Conservation (phyloP, 208 protist genomes). For the Phytomonas sp. region DNA sequence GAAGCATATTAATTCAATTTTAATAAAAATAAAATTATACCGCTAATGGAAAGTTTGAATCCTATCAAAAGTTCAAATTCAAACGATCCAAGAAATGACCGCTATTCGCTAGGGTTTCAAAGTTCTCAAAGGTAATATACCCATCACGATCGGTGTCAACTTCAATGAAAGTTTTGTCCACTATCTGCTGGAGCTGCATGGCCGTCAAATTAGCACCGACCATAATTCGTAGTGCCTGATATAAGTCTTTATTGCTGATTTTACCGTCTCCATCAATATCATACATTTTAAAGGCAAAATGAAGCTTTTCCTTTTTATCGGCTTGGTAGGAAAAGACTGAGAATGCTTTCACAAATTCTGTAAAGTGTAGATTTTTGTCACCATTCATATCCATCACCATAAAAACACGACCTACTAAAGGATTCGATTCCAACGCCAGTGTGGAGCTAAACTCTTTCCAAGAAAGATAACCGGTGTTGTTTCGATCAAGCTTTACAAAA, state of each 20-base stretch:
- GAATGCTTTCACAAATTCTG: conserved; percentile 75
- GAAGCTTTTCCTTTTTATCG: conserved; percentile 72
- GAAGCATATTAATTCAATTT: neutral
- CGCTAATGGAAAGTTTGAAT: neutral
- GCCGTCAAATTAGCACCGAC: conserved; percentile 86
- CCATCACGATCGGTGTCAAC: conserved; percentile 86
- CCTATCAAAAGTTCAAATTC: conserved; percentile 68
- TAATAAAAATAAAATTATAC: neutral
- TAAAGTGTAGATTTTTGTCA: conserved; percentile 74
- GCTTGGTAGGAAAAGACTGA: conserved; percentile 68
- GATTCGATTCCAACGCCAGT: conserved; percentile 71
- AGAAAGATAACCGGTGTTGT: conserved; percentile 60
- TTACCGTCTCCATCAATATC: conserved; percentile 92
- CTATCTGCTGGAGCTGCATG: conserved; percentile 92
- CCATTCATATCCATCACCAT: conserved; percentile 72
- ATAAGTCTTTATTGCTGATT: conserved; percentile 92
- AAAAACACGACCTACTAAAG: conserved; percentile 74
- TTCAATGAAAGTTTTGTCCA: conserved; percentile 94
- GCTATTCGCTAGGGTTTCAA: conserved; percentile 60
- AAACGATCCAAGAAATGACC: conserved; percentile 78
- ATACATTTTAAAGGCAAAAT: conserved; percentile 92
- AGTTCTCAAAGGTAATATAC: conserved; percentile 90
- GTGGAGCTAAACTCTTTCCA: conserved; percentile 63
- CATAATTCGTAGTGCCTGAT: conserved; percentile 90
- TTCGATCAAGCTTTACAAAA: conserved; percentile 76